Evolutionary conservation across 441 rosid genomes (phyloP).

Genomic region (Populus hybrid): DNA sequence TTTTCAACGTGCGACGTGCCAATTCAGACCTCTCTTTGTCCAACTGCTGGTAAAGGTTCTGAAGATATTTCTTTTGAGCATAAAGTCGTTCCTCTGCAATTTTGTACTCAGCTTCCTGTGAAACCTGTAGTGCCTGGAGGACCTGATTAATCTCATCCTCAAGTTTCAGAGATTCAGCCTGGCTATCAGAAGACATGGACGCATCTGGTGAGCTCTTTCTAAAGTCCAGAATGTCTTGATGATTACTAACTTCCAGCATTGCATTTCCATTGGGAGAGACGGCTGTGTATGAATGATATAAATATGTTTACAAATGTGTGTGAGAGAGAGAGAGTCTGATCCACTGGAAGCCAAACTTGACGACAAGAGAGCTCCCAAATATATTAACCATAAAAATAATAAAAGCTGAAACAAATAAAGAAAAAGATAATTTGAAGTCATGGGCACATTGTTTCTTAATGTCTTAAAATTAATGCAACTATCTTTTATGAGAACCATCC

Average conservation of each 20-base stretch:
- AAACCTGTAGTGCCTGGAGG: slow-evolving; percentile 47
- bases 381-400: background rate
- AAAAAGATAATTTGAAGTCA: background rate
- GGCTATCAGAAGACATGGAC: slow-evolving; percentile 40
- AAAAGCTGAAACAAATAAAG: background rate
- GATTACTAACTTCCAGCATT: slow-evolving; percentile 21
- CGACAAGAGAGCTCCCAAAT: background rate
- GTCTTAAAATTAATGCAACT: too few relatives aligned
- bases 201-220: slow-evolving; percentile 14
- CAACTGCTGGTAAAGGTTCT: slow-evolving; percentile 55
- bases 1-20: slow-evolving; percentile 22
- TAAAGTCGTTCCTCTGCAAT: slow-evolving; percentile 60
- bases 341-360: background rate
- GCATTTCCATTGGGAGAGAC: slow-evolving; percentile 30
- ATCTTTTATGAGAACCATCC: background rate
- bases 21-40: slow-evolving; percentile 58
- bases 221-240: slow-evolving; percentile 27
- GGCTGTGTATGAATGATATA: slow-evolving; percentile 26
- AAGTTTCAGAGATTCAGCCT: slow-evolving; percentile 47
- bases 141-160: slow-evolving; percentile 55
- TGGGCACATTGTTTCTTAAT: background rate
- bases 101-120: slow-evolving; percentile 64
- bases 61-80: slow-evolving; percentile 57
- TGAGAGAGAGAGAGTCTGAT: background rate
- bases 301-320: background rate